These are phyloP conservation scores for Kodamaea lidongshanica DNA, from an alignment of 805 yeast genomes.

Conservation along the genomic window DNA sequence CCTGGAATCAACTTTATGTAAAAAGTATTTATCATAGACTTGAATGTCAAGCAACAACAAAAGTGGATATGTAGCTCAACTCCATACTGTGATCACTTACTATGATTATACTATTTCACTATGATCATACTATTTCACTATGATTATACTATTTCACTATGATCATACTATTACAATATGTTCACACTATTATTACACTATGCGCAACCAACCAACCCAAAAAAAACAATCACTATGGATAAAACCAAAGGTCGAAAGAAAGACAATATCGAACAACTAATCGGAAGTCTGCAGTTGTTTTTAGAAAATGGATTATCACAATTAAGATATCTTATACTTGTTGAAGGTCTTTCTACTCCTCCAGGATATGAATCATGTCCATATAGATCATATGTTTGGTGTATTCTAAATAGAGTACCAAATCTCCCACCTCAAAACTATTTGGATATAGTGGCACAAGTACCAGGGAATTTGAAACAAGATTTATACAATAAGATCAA, in stretches of 20 bases:
- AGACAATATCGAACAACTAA: constrained; percentile 49
- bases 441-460: constrained; percentile 41
- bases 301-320: constrained; percentile 47
- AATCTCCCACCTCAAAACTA: constrained; percentile 54
- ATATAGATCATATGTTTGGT: constrained; percentile 75
- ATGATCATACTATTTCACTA: too few species aligned
- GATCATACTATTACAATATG: too few species aligned
- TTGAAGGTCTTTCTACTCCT: constrained; percentile 37
- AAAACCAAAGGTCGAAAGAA: constrained; percentile 35
- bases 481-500: constrained; percentile 61
- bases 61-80: too few species aligned
- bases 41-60: too few species aligned
- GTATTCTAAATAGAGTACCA: constrained; percentile 61
- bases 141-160: too few species aligned
- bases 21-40: too few species aligned
- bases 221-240: constrained; percentile 3
- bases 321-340: constrained; percentile 36
- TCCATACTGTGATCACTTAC: too few species aligned
- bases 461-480: constrained; percentile 42
- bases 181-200: too few species aligned
- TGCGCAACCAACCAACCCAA: constrained; percentile 1
- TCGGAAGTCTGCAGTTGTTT: constrained; percentile 39
- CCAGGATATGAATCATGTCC: constrained; percentile 51
- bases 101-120: too few species aligned
- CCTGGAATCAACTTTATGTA: too few species aligned